Percentiles rank a stretch among this genome's conserved stretches.
These are phyloP conservation scores for Didymella segeticola DNA, from an alignment of 2,329 filamentous ascomycete species.

Conservation along the genomic window DNA sequence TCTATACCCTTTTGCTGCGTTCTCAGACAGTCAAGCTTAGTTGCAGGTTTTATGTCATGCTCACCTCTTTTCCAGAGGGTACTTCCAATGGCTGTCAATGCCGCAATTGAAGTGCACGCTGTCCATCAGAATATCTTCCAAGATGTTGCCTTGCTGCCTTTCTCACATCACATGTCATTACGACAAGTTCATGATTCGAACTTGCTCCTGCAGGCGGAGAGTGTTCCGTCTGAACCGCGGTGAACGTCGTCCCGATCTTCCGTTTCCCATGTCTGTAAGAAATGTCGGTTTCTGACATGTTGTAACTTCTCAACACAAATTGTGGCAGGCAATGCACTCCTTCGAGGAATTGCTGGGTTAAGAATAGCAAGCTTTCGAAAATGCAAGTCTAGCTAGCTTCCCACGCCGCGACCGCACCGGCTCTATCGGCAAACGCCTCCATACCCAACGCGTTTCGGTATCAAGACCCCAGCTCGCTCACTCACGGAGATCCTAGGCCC, in stretches of 20 bases:
- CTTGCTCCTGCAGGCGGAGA: neutral
- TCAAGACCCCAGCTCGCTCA: conserved; percentile 2
- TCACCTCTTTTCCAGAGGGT: neutral
- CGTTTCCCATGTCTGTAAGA: neutral
- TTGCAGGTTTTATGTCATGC: too few relatives aligned
- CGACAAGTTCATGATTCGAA: neutral
- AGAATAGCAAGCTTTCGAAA: neutral
- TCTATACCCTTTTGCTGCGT: conserved; percentile 9
- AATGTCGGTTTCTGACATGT: neutral
- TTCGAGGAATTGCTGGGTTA: neutral
- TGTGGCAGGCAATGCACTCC: neutral
- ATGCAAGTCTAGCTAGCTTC: neutral
- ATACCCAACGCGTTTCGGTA: conserved; percentile 3
- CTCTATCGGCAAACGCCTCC: conserved; percentile 4
- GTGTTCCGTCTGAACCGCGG: neutral
- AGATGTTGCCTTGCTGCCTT: too few relatives aligned
- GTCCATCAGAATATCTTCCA: neutral
- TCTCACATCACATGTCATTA: neutral
- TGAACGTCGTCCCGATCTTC: neutral
- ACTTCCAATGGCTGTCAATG: neutral
- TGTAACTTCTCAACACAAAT: neutral
- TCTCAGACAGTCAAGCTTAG: too few relatives aligned
- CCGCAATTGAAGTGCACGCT: neutral
- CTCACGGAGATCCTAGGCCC: conserved; percentile 9
- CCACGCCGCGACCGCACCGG: neutral